phyloP scores from a whole-genome alignment of 2,329 filamentous ascomycete genomes.

The Delphinella strobiligena region DNA sequence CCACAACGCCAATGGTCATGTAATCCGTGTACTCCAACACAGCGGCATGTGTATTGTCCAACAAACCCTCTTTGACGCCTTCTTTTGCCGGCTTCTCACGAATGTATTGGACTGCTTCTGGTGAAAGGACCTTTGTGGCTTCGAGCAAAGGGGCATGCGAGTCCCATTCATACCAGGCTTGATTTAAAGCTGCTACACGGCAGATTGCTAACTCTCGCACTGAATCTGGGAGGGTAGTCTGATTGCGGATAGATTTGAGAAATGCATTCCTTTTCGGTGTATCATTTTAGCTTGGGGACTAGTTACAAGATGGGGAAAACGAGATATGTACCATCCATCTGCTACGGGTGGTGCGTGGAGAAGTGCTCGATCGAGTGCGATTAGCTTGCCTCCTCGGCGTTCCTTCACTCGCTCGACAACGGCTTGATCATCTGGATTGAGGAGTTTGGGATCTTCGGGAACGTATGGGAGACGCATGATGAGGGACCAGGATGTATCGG shows the following conservation, averaged over 20 bases:
- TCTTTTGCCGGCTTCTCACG: slow-evolving; percentile 14
- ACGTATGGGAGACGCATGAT: slow-evolving; percentile 57
- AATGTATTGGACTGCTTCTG: slow-evolving; percentile 15
- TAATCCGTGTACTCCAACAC: slow-evolving; percentile 22
- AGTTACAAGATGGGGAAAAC: too few species aligned
- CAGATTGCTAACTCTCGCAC: slow-evolving; percentile 23
- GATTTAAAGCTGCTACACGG: slow-evolving; percentile 23
- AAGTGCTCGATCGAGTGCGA: slow-evolving; percentile 62
- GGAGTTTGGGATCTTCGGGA: slow-evolving; percentile 40
- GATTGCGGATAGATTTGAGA: slow-evolving; percentile 37
- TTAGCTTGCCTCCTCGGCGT: slow-evolving; percentile 44
- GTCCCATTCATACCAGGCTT: slow-evolving; percentile 24
- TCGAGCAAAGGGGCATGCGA: slow-evolving; percentile 15
- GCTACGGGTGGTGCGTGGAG: slow-evolving; percentile 68
- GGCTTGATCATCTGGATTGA: slow-evolving; percentile 35
- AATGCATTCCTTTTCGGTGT: slow-evolving; percentile 39
- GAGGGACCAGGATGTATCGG: too few species aligned
- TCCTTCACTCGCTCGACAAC: slow-evolving; percentile 56
- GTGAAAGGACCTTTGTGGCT: slow-evolving; percentile 14
- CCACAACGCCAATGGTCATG: slow-evolving; percentile 19
- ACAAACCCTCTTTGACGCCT: slow-evolving; percentile 6
- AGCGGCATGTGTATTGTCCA: slow-evolving; percentile 18
- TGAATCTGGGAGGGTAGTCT: slow-evolving; percentile 17
- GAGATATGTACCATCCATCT: slow-evolving; percentile 60
- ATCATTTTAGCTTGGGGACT: background rate